Percentiles rank a stretch among this genome's conserved stretches.
These are phyloP conservation scores for Cryomyces antarcticus DNA, from an alignment of 495 filamentous ascomycete genomes.

Conservation along the genomic window DNA sequence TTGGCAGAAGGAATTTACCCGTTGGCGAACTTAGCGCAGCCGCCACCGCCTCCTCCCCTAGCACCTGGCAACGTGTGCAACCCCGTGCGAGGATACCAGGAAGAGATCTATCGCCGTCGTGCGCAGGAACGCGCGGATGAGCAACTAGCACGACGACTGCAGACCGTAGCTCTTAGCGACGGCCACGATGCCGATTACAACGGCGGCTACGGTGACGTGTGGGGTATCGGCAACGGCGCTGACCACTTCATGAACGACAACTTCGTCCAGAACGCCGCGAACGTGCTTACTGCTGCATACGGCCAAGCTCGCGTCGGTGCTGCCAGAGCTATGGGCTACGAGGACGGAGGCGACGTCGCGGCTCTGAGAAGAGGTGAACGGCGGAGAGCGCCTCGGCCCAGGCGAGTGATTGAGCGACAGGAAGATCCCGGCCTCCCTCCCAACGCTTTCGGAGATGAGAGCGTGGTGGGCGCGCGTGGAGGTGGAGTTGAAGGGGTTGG, in stretches of 20 bases:
- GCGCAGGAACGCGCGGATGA: constrained; percentile 37
- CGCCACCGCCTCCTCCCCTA: not conserved
- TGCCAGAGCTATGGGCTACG: not conserved
- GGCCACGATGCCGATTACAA: constrained; percentile 13
- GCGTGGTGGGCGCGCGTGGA: not conserved
- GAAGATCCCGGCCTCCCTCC: not conserved
- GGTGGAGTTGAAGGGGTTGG: not conserved
- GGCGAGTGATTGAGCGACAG: not conserved
- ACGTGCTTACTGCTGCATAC: constrained; percentile 7
- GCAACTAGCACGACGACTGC: constrained; percentile 32
- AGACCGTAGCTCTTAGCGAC: constrained; percentile 25
- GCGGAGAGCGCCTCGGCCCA: not conserved
- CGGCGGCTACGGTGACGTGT: constrained; percentile 13
- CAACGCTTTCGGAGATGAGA: not conserved
- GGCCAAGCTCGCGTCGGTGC: not conserved
- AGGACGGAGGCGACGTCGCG: not conserved
- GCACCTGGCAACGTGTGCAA: not conserved
- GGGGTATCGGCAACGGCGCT: constrained; percentile 21
- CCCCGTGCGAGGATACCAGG: constrained; percentile 21
- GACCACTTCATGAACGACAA: constrained; percentile 25
- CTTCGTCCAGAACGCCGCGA: constrained; percentile 11
- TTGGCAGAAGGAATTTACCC: constrained; percentile 9
- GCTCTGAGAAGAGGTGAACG: no score
- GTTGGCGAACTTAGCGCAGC: not conserved
- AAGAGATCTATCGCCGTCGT: constrained; percentile 29